phyloP scores from a whole-genome alignment of 1,139 yeast genomes.

The Candida buenavistaensis region DNA sequence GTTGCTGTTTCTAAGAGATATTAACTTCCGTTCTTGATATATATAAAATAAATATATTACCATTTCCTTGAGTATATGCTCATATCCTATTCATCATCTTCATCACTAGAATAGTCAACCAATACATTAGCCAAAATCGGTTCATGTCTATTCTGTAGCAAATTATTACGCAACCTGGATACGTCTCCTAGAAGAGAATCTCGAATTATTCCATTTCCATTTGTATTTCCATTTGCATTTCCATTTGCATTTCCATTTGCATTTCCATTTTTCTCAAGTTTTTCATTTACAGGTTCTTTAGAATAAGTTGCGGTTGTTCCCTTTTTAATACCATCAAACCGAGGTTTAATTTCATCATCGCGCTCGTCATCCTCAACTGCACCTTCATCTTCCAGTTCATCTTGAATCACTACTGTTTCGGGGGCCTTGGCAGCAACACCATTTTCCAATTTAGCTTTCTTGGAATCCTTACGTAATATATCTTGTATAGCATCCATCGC shows the following conservation, averaged over 20 bases:
- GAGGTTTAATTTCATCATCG: slow-evolving; percentile 4
- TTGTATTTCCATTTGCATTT: neutral
- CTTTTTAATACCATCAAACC: neutral
- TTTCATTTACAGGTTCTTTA: too few relatives aligned
- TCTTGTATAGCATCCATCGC: slow-evolving; percentile 35
- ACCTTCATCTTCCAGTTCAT: slow-evolving; percentile 13
- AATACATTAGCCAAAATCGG: slow-evolving; percentile 11
- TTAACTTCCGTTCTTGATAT: too few relatives aligned
- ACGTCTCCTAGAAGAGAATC: slow-evolving; percentile 13
- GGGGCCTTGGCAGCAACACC: slow-evolving; percentile 4
- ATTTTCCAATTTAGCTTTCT: slow-evolving; percentile 8
- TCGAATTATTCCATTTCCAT: slow-evolving; percentile 8
- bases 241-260: too few relatives aligned
- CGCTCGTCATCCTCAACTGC: slow-evolving; percentile 7
- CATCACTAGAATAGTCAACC: slow-evolving; percentile 27
- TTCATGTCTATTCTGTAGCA: slow-evolving; percentile 6
- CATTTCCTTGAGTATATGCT: too few relatives aligned
- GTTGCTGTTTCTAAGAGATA: too few relatives aligned
- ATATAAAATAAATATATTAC: too few relatives aligned
- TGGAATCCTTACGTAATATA: slow-evolving; percentile 20
- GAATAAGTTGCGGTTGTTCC: too few relatives aligned
- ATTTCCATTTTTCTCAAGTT: too few relatives aligned
- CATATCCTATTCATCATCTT: slow-evolving; percentile 18
- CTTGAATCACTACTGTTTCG: slow-evolving; percentile 15
- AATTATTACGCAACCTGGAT: slow-evolving; percentile 9